A percentile compares a stretch with the other conserved stretches of the same genome.
Evolutionary conservation across 2,329 filamentous ascomycete genomes (phyloP).

Genomic region (Colletotrichum godetiae): DNA sequence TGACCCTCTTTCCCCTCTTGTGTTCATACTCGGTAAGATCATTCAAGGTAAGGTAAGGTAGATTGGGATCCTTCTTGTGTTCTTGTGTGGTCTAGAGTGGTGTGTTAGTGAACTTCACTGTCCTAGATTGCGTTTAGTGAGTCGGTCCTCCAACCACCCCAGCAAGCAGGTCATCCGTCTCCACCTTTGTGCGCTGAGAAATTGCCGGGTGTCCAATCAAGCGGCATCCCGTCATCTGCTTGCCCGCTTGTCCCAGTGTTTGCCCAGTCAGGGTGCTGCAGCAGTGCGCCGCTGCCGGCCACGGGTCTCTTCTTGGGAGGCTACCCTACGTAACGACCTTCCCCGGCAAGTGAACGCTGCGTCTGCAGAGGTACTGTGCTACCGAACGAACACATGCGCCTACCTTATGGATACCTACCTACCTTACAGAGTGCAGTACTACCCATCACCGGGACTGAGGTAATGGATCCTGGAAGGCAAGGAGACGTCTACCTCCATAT

Average conservation of each 20-base stretch:
- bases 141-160: conserved; percentile 16
- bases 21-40: not conserved
- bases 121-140: conserved; percentile 4
- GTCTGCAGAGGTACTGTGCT: not conserved
- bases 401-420: too few species aligned
- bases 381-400: not conserved
- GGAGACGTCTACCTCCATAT: not conserved
- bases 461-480: not conserved
- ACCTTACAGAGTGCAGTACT: too few species aligned
- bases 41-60: not conserved
- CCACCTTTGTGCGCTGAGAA: conserved; percentile 17
- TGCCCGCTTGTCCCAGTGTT: conserved; percentile 11
- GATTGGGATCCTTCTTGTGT: not conserved
- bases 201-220: conserved; percentile 22
- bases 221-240: conserved; percentile 26
- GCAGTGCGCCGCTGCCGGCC: conserved; percentile 18
- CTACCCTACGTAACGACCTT: not conserved
- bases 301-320: conserved; percentile 24
- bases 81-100: not conserved
- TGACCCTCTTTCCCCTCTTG: not conserved
- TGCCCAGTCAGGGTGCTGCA: conserved; percentile 23
- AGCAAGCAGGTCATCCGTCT: conserved; percentile 27
- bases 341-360: not conserved
- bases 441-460: too few species aligned
- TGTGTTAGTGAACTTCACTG: conserved; percentile 20